Evolutionary conservation across 2,329 filamentous ascomycete genomes (phyloP).

Genomic region (Knoxdaviesia capensis): DNA sequence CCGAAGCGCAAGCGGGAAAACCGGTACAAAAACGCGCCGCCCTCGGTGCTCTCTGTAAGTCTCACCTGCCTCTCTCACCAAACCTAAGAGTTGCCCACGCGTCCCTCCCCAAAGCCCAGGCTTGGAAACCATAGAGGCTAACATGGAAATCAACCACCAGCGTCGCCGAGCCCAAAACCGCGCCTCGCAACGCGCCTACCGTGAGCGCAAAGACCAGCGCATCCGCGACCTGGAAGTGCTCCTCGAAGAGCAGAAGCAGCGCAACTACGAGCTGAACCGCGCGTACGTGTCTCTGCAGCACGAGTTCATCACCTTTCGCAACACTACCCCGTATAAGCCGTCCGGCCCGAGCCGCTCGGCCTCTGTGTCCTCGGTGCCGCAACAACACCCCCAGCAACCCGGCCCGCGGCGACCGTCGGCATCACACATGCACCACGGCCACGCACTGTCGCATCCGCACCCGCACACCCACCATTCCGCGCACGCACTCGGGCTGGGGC

Average conservation of each 20-base stretch:
- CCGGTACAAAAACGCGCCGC: slow-evolving; percentile 30
- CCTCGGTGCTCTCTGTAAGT: slow-evolving; percentile 26
- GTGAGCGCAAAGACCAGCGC: slow-evolving; percentile 11
- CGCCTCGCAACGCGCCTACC: slow-evolving; percentile 13
- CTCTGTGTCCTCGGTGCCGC: no score
- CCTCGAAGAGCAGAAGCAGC: background rate
- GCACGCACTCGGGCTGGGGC: no score
- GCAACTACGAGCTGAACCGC: background rate
- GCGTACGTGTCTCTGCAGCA: background rate
- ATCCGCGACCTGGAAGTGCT: slow-evolving; percentile 4
- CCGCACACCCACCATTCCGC: no score
- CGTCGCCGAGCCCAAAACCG: slow-evolving; percentile 13
- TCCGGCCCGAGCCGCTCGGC: no score
- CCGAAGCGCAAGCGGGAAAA: slow-evolving; percentile 29
- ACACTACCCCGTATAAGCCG: no score
- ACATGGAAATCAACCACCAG: slow-evolving; percentile 6
- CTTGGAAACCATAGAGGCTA: background rate
- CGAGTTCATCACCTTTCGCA: no score
- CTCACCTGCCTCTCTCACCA: background rate
- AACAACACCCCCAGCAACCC: no score
- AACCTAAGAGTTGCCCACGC: background rate
- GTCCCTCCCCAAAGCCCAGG: background rate
- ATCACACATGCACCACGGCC: no score
- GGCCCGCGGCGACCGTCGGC: no score
- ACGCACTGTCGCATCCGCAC: no score